These are phyloP conservation scores for Sporothrix euskadiensis DNA, from an alignment of 2,329 filamentous ascomycete species.

Conservation along the genomic window DNA sequence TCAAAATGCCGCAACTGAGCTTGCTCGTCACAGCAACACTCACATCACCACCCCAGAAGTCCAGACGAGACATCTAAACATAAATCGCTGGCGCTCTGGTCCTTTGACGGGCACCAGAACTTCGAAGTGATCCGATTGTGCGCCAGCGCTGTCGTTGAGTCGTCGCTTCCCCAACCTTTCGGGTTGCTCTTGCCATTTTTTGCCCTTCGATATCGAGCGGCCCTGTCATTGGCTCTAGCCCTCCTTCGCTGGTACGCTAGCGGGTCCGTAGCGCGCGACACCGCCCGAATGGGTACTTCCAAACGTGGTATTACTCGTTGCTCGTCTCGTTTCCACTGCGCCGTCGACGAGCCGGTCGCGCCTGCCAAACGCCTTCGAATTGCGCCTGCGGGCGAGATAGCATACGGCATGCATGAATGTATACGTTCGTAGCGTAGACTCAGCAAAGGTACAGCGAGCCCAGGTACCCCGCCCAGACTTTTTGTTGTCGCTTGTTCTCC, in stretches of 20 bases:
- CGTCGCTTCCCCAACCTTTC: slow-evolving; percentile 15
- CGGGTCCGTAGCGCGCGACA: slow-evolving; percentile 22
- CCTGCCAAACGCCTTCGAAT: slow-evolving; percentile 1
- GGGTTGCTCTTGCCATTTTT: slow-evolving; percentile 18
- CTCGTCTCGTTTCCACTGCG: slow-evolving; percentile 10
- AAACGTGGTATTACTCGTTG: slow-evolving; percentile 20
- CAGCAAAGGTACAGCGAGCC: background rate
- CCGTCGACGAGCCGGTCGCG: slow-evolving; percentile 6
- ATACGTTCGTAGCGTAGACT: background rate
- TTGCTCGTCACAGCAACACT: background rate
- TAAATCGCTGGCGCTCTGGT: background rate
- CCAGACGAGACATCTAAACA: background rate
- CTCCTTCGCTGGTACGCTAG: slow-evolving; percentile 23
- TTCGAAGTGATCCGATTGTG: slow-evolving; percentile 10
- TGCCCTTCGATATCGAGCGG: slow-evolving; percentile 27
- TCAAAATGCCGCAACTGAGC: slow-evolving; percentile 21
- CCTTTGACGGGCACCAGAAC: background rate
- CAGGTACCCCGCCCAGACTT: slow-evolving; percentile 14
- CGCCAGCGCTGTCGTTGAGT: slow-evolving; percentile 6
- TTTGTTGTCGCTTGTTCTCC: background rate
- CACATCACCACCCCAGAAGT: background rate
- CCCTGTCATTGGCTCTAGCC: slow-evolving; percentile 25
- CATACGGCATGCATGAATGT: background rate
- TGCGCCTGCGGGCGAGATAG: slow-evolving; percentile 15
- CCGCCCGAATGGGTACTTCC: slow-evolving; percentile 20